phyloP scores from a whole-genome alignment of 768 basidiomycete species.

The Amanita subjunquillea region DNA sequence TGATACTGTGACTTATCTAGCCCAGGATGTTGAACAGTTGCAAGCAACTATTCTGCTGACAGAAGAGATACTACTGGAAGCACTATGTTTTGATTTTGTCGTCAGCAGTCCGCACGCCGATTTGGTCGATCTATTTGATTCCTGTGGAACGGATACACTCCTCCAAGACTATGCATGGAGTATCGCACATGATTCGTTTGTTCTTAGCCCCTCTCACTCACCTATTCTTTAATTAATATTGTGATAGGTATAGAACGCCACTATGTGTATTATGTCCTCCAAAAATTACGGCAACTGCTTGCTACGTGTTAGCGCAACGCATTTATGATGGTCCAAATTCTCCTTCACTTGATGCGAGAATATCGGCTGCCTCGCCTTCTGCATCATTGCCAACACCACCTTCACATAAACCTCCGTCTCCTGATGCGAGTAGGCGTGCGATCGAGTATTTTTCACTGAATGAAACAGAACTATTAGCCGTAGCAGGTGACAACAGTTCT shows the following conservation, averaged over 20 bases:
- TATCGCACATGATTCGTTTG: conserved; percentile 79
- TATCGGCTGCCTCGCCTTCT: conserved; percentile 61
- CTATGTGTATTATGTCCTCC: conserved; percentile 64
- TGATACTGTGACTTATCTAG: conserved; percentile 1
- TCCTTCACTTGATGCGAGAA: conserved; percentile 62
- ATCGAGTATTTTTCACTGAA: conserved; percentile 58
- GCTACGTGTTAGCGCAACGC: conserved; percentile 68
- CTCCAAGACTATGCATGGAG: conserved; percentile 79
- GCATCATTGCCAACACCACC: conserved; percentile 76
- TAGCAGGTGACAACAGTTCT: conserved; percentile 41
- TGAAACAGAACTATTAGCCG: conserved; percentile 42
- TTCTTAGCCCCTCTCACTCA: conserved; percentile 9
- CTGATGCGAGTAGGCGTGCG: conserved; percentile 58
- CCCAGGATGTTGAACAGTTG: conserved; percentile 67
- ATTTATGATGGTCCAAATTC: conserved; percentile 66
- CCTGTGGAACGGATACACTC: conserved; percentile 31
- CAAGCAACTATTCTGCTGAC: conserved; percentile 59
- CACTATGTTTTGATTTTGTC: conserved; percentile 79
- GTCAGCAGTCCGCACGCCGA: conserved; percentile 70
- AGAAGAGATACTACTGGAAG: conserved; percentile 74
- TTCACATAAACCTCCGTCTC: conserved; percentile 62
- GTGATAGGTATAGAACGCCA: conserved; percentile 63
- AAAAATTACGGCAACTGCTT: conserved; percentile 65
- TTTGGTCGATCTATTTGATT: conserved; percentile 63
- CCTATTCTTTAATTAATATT: neutral